A percentile compares a stretch with the other conserved stretches of the same genome.
Evolutionary conservation across 306 rosid species (phyloP).

Genomic region (Prunus mume): DNA sequence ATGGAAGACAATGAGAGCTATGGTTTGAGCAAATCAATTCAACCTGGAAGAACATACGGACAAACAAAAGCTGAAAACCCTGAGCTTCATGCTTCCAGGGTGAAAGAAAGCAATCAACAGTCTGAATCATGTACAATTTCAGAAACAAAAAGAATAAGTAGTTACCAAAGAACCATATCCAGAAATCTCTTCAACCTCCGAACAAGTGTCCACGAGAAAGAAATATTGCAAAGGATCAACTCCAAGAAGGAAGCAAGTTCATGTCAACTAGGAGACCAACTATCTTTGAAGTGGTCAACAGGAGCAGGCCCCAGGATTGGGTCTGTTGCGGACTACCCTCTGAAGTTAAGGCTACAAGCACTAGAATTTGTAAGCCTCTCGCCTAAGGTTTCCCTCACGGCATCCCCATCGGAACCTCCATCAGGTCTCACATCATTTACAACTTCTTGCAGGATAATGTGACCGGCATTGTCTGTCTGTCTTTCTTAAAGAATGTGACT

Average conservation of each 20-base stretch:
- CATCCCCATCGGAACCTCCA: neutral
- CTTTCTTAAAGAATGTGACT: neutral
- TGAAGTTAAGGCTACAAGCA: slow-evolving; percentile 22
- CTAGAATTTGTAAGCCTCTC: slow-evolving; percentile 18
- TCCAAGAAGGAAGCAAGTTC: slow-evolving; percentile 22
- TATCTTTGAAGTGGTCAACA: slow-evolving; percentile 19
- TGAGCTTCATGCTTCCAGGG: neutral
- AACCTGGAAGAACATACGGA: slow-evolving; percentile 4
- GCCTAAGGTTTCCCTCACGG: neutral
- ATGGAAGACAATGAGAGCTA: slow-evolving; percentile 6
- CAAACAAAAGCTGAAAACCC: neutral
- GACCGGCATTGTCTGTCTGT: neutral
- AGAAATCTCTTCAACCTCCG: slow-evolving; percentile 3
- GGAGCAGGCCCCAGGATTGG: slow-evolving; percentile 29
- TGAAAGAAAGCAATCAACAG: neutral
- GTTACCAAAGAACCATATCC: slow-evolving; percentile 11
- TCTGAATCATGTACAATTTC: neutral
- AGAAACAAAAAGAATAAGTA: neutral
- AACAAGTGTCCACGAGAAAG: slow-evolving; percentile 1
- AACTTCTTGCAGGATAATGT: slow-evolving; percentile 20
- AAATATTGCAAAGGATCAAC: slow-evolving; percentile 25
- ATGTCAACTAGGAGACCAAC: slow-evolving; percentile 14
- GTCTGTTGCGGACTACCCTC: slow-evolving; percentile 25
- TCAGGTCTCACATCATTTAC: neutral
- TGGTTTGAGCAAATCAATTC: slow-evolving; percentile 1